Evolutionary conservation across 768 basidiomycete genomes (phyloP), one percentile per base, ranked within the genome.

Genomic region (Mycena indigotica): DNA sequence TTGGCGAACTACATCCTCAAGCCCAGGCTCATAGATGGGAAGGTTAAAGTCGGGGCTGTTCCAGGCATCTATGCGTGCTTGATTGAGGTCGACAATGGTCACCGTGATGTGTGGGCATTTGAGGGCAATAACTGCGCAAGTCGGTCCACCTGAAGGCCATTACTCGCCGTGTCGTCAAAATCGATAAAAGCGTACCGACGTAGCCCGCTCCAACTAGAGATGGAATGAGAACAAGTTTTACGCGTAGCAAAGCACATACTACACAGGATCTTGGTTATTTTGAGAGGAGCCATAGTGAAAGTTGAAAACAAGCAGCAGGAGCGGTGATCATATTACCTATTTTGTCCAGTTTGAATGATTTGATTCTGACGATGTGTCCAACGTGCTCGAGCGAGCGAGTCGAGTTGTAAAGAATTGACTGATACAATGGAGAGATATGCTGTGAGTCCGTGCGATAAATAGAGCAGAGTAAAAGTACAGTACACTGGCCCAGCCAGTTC

Each of bases 21-120:
- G 86, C 46, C 97, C 96, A 4, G 97, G 97, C 72, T 99, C 97
- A 73, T 97, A 99, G 72, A 99, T 99, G 50, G 97, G 97, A 19
- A 99, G 79, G 30, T 80, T 74, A 72, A 85, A 95, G 71, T 93
- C 83, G 49, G 84, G 73, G 70, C 85, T 88, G 77, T 99, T 99
- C 97, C 97, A 99, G 17, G 95, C 96, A 71, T 93, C 91, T 73
- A 99, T 86, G 59, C 97, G 89, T 57, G 88, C 80, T 71, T 95
- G 81, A 83, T 98, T 98, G 66, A 99, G 82, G 75, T 99, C 97
- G 68, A 98, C 97, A 67, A 99, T 99, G 67, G 95, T 99, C 70
- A 99, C 96, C 41, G 77, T 77, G 75, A 98, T 92, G 69, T 95
- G 83, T 49, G 95, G 93, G 72, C 94, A 96, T 73, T 93, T 95